Percentiles rank a stretch among this genome's conserved stretches.
These are phyloP conservation scores for Larix kaempferi DNA, from an alignment of 75 land plant genomes.

Conservation along the genomic window DNA sequence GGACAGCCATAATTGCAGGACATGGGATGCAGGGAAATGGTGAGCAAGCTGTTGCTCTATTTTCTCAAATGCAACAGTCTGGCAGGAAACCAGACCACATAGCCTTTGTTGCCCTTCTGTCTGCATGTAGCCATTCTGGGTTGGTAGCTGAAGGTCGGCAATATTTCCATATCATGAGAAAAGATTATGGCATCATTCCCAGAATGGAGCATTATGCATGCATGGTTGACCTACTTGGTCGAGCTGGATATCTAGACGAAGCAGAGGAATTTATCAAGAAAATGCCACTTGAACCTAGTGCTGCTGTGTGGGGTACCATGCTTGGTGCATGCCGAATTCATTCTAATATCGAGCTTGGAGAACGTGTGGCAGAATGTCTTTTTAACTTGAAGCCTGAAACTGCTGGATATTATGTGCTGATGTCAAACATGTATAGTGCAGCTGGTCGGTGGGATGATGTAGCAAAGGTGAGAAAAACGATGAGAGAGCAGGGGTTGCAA, in stretches of 20 bases:
- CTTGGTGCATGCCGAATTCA: constrained; percentile 34
- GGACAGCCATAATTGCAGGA: constrained; percentile 55
- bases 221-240: constrained; percentile 42
- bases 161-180: constrained; percentile 29
- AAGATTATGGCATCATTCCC: constrained; percentile 19
- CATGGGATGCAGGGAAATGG: constrained; percentile 41
- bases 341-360: constrained; percentile 29
- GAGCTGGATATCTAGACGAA: constrained; percentile 27
- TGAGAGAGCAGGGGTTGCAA: constrained; percentile 20
- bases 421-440: constrained; percentile 31
- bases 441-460: constrained; percentile 31
- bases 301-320: constrained; percentile 41
- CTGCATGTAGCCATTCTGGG: constrained; percentile 61
- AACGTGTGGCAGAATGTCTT: constrained; percentile 19
- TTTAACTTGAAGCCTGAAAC: constrained; percentile 24
- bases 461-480: constrained; percentile 11
- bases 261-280: constrained; percentile 34
- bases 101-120: constrained; percentile 37
- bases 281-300: constrained; percentile 25
- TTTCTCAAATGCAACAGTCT: constrained; percentile 30
- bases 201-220: constrained; percentile 30
- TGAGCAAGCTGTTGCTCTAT: constrained; percentile 27
- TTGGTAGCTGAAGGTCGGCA: constrained; percentile 32
- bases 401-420: constrained; percentile 29
- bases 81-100: constrained; percentile 30